Base-by-base conservation (phyloP, 306 rosid species). In the Fagus sylvatica region DNA sequence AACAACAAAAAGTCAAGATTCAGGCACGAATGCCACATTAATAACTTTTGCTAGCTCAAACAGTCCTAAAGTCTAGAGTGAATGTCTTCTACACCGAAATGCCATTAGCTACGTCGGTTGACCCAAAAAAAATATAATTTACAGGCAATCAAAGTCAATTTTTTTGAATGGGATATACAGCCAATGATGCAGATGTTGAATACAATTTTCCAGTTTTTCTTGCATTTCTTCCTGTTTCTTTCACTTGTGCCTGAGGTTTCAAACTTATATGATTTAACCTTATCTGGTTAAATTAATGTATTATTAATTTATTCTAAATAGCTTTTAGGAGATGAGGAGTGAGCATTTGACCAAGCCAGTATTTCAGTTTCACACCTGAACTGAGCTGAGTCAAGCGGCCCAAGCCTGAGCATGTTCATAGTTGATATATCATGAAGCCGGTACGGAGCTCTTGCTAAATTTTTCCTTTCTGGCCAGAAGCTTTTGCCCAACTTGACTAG, bases 61-160 rank as follows among this genome's bases (percentile, higher is more conserved):
- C 7, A 15, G 9, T 46, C 51, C 51, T 46, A 46, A 46, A 4
- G 51, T 46, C 51, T 10, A 13, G 51, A 46, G 15, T 46, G 51
- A 10, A 46, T 0, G 3, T 34, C 22, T 57, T 57, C 33, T 57
- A 9, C 15, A 28, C 30, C 15, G 16, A 28, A 15, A 9, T 28
- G 16, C 43, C 43, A 6, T 34, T 22, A 32, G 42, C 12, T 12
- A 22, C 37, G n/a, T n/a, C n/a, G n/a, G 71, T 70, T 32, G 53
- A 60, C 32, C 5, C 33, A 19, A 73, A 7, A 28, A 54, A 41
- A 40, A 40, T 1, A 1, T 2, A 30, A 60, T 76, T 33, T 57
- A 17, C 77, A 49, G 61, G 36, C 19, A 6, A 73, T 86, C 86
- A 69, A 83, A 83, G 83, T 85, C 73, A 74, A 77, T 5, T 54